These are phyloP conservation scores for Collybia sordida DNA, from an alignment of 768 basidiomycete genomes.

Conservation along the genomic window DNA sequence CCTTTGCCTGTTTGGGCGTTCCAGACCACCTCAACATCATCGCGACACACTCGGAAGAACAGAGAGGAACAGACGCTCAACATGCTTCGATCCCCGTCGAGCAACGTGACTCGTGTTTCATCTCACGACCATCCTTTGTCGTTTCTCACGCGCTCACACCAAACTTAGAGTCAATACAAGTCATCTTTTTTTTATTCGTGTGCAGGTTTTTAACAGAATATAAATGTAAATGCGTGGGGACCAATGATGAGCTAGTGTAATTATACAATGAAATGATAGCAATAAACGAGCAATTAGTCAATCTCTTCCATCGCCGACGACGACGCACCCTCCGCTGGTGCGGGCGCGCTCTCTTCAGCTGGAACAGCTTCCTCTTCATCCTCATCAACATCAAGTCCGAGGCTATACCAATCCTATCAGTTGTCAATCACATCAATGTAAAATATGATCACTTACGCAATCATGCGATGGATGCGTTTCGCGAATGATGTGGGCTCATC, in stretches of 20 bases:
- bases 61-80: neutral
- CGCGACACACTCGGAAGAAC: slow-evolving; percentile 1
- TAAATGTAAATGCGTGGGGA: slow-evolving; percentile 26
- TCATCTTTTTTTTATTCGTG: neutral
- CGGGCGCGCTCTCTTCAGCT: slow-evolving; percentile 48
- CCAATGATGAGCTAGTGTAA: slow-evolving; percentile 17
- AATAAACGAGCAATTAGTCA: slow-evolving; percentile 47
- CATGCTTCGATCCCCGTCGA: slow-evolving; percentile 3
- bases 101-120: slow-evolving; percentile 5
- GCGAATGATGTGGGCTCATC: slow-evolving; percentile 95
- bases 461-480: slow-evolving; percentile 97
- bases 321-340: slow-evolving; percentile 56
- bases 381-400: slow-evolving; percentile 89
- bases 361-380: slow-evolving; percentile 58
- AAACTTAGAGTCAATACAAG: neutral
- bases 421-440: slow-evolving; percentile 6
- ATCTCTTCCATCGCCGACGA: slow-evolving; percentile 98
- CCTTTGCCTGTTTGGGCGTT: neutral
- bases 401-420: slow-evolving; percentile 29
- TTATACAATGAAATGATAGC: slow-evolving; percentile 11
- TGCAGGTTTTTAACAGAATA: slow-evolving; percentile 8
- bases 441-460: slow-evolving; percentile 51
- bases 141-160: neutral
- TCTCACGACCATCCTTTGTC: neutral
- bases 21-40: neutral